Conservation (phyloP, 73 alveolate species). For the Paramecium primaurelia region DNA sequence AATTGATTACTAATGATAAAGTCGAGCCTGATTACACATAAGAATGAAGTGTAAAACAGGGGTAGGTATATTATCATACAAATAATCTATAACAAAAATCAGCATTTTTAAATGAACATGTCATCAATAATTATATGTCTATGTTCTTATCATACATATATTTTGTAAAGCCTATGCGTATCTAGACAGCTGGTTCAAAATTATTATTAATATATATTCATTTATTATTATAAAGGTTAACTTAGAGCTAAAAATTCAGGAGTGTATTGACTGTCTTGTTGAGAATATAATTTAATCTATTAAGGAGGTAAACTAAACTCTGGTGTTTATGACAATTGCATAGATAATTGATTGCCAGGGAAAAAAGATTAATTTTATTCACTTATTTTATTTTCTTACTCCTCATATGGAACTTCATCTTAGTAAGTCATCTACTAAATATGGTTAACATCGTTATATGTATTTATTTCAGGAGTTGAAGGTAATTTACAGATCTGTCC, state of each 20-base stretch:
- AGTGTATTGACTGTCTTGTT: neutral
- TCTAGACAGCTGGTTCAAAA: neutral
- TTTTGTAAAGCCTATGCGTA: neutral
- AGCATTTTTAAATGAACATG: neutral
- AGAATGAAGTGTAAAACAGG: constrained; percentile 17
- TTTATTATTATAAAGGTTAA: constrained; percentile 2
- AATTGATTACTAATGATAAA: neutral
- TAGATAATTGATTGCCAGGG: neutral
- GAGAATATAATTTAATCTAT: neutral
- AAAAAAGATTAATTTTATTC: neutral
- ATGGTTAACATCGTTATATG: neutral
- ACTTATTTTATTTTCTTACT: neutral
- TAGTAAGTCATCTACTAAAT: neutral
- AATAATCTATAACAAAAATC: neutral
- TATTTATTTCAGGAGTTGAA: neutral
- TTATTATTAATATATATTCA: neutral
- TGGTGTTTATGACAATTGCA: neutral
- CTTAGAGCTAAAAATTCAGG: constrained; percentile 20
- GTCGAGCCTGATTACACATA: constrained; percentile 28
- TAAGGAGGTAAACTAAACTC: neutral
- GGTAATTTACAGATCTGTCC: neutral
- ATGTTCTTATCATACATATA: neutral
- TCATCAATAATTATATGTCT: neutral
- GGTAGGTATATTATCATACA: constrained; percentile 27
- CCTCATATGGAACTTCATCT: neutral